These are phyloP conservation scores for Mycotypha africana DNA, from an alignment of 371 early-diverging fungal species.

Conservation along the genomic window DNA sequence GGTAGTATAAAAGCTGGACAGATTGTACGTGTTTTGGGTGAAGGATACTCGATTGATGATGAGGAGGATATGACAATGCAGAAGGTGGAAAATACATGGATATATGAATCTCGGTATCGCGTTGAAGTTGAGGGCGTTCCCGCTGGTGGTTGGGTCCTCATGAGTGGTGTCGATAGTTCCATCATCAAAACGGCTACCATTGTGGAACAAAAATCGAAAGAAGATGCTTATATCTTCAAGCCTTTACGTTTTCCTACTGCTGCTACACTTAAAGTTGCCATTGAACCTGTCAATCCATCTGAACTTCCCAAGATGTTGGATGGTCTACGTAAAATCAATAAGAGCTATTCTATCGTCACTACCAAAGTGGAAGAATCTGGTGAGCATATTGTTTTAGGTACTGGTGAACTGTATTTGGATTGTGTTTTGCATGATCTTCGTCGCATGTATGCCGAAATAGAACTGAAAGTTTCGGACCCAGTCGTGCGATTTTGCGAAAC, in stretches of 20 bases:
- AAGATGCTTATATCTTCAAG: conserved; percentile 79
- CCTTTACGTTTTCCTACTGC: conserved; percentile 81
- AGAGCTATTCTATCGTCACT: conserved; percentile 87
- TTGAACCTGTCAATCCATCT: conserved; percentile 95
- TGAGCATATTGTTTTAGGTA: conserved; percentile 91
- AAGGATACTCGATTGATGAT: conserved; percentile 86
- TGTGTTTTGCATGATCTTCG: conserved; percentile 95
- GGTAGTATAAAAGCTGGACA: conserved; percentile 81
- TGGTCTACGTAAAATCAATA: conserved; percentile 91
- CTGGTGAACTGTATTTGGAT: conserved; percentile 95
- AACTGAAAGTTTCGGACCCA: conserved; percentile 95
- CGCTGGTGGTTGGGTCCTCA: conserved; percentile 89
- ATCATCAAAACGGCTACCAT: conserved; percentile 95
- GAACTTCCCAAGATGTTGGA: conserved; percentile 98
- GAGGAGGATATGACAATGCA: conserved; percentile 94
- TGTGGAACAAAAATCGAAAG: conserved; percentile 53
- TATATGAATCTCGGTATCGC: conserved; percentile 85
- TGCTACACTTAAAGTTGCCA: conserved; percentile 89
- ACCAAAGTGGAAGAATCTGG: conserved; percentile 98
- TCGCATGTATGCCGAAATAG: conserved; percentile 90
- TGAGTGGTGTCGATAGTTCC: conserved; percentile 87
- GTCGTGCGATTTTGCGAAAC: conserved; percentile 96
- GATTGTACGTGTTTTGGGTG: conserved; percentile 86
- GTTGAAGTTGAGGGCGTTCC: conserved; percentile 73
- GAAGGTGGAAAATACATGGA: conserved; percentile 66